Conservation (phyloP, 768 basidiomycete genomes). For the Cyclocybe aegerita region DNA sequence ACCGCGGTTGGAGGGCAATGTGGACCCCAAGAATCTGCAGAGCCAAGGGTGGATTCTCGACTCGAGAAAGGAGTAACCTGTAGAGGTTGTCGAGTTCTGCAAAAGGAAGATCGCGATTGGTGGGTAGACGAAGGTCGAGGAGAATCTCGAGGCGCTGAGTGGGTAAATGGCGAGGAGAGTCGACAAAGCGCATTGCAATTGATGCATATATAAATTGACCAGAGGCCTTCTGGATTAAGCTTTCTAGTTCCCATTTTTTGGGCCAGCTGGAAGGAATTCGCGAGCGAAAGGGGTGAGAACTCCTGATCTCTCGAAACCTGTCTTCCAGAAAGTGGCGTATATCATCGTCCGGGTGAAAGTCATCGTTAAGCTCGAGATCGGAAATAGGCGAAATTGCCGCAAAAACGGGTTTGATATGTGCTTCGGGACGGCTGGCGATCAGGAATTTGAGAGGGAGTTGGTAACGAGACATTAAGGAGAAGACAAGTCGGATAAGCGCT, state of each 20-base stretch:
- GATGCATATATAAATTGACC: constrained; percentile 20
- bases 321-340: constrained; percentile 9
- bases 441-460: constrained; percentile 6
- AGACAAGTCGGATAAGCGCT: not conserved
- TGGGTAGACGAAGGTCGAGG: not conserved
- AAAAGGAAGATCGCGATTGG: constrained; percentile 5
- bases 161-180: constrained; percentile 6
- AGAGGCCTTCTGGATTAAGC: constrained; percentile 13
- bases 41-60: not conserved
- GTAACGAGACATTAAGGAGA: too few species aligned
- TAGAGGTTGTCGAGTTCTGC: constrained; percentile 15
- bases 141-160: constrained; percentile 11
- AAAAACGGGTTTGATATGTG: not conserved
- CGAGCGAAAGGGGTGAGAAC: constrained; percentile 1
- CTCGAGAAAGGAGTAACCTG: constrained; percentile 1
- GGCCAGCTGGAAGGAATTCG: constrained; percentile 15
- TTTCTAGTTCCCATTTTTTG: not conserved
- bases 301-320: constrained; percentile 10
- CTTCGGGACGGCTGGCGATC: constrained; percentile 15
- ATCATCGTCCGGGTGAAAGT: constrained; percentile 10
- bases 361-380: constrained; percentile 11
- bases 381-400: not conserved
- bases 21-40: too few species aligned
- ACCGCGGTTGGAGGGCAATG: too few species aligned
- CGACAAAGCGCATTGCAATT: constrained; percentile 10